phyloP scores from a whole-genome alignment of 768 basidiomycete species.

The Scleroderma bovista region DNA sequence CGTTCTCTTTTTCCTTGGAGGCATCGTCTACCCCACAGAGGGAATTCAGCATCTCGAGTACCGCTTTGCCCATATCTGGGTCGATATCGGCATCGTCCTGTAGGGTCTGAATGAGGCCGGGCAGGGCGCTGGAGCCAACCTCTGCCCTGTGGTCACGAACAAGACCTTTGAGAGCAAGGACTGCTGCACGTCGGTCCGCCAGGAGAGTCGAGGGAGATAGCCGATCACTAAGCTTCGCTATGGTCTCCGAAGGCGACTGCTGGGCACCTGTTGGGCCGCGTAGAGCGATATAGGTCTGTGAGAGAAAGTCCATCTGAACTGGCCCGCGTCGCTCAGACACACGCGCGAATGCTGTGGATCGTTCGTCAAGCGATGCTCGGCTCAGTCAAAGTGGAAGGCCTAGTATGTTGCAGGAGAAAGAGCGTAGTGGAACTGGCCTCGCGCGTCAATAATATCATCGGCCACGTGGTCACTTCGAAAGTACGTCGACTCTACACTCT shows the following conservation, averaged over 20 bases:
- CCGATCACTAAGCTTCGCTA: slow-evolving; percentile 81
- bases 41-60: slow-evolving; percentile 80
- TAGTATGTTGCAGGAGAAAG: no score
- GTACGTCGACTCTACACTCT: no score
- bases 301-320: slow-evolving; percentile 70
- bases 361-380: no score
- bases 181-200: slow-evolving; percentile 87
- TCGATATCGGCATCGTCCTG: slow-evolving; percentile 88
- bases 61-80: slow-evolving; percentile 87
- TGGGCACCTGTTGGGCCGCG: slow-evolving; percentile 79
- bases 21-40: slow-evolving; percentile 77
- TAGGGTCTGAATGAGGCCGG: slow-evolving; percentile 74
- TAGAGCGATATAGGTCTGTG: slow-evolving; percentile 80
- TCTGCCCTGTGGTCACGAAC: slow-evolving; percentile 87
- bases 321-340: neutral
- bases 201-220: slow-evolving; percentile 86
- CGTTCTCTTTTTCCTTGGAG: slow-evolving; percentile 31
- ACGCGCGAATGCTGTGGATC: no score
- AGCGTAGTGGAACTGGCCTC: no score
- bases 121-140: slow-evolving; percentile 73
- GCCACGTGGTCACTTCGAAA: no score
- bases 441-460: no score
- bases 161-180: slow-evolving; percentile 91
- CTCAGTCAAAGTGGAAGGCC: no score
- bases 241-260: slow-evolving; percentile 81